These are phyloP conservation scores for Fusarium redolens DNA, from an alignment of 2,329 filamentous ascomycete genomes.

Conservation along the genomic window DNA sequence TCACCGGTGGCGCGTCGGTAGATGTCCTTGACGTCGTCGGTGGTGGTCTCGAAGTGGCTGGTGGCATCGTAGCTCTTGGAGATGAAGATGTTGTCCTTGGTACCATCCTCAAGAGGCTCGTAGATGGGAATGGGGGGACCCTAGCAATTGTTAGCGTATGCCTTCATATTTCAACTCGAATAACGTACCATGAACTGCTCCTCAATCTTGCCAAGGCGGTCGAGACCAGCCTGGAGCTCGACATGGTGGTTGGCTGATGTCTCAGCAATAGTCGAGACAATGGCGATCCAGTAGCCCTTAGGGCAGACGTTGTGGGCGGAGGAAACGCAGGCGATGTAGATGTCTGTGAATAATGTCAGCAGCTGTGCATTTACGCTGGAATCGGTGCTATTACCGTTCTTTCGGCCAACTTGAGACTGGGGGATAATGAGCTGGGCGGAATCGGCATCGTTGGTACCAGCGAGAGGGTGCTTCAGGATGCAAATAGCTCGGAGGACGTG, in stretches of 20 bases:
- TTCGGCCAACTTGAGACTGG: conserved; percentile 95
- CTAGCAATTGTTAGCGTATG: conserved; percentile 48
- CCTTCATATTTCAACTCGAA: not conserved
- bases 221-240: conserved; percentile 91
- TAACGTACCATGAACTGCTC: conserved; percentile 89
- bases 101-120: conserved; percentile 85
- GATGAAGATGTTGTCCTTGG: conserved; percentile 92
- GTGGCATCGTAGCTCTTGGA: conserved; percentile 99
- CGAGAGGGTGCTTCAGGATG: conserved; percentile 93
- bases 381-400: conserved; percentile 77
- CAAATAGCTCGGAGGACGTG: conserved; percentile 97
- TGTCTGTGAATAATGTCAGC: conserved; percentile 66
- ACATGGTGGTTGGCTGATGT: conserved; percentile 92
- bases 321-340: conserved; percentile 96
- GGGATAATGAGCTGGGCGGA: conserved; percentile 97
- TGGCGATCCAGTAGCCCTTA: conserved; percentile 98
- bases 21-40: conserved; percentile 94
- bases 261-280: conserved; percentile 97
- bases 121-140: conserved; percentile 91
- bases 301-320: conserved; percentile 98
- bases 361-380: not conserved
- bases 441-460: conserved; percentile 88
- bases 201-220: conserved; percentile 91
- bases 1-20: conserved; percentile 86
- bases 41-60: conserved; percentile 93